Evolutionary conservation across 306 rosid species (phyloP).

Genomic region (Luffa aegyptiaca): DNA sequence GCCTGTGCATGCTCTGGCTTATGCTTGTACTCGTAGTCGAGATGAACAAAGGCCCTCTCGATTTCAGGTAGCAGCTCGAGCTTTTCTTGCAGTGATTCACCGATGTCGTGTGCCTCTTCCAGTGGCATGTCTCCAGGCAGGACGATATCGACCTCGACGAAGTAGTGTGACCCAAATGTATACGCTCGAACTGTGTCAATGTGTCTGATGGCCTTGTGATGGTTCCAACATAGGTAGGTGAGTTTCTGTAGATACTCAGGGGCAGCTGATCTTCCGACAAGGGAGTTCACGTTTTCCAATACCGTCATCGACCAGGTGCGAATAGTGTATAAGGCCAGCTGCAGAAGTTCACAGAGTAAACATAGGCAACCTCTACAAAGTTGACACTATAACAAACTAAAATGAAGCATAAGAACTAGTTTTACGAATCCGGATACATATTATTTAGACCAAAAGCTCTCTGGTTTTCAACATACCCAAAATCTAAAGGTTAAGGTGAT

Average conservation of each 20-base stretch:
- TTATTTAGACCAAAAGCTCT: not conserved
- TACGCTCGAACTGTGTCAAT: constrained; percentile 88
- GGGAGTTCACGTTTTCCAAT: constrained; percentile 84
- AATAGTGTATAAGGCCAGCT: constrained; percentile 89
- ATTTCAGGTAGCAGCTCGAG: constrained; percentile 81
- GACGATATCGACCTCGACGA: constrained; percentile 93
- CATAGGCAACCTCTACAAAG: not conserved
- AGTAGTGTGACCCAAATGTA: constrained; percentile 93
- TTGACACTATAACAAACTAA: not conserved
- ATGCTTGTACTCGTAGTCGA: constrained; percentile 86
- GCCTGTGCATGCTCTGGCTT: constrained; percentile 92
- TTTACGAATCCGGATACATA: not conserved
- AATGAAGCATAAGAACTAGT: not conserved
- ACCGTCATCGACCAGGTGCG: constrained; percentile 96
- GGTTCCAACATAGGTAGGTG: constrained; percentile 97
- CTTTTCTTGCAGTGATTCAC: constrained; percentile 81
- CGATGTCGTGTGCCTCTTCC: constrained; percentile 91
- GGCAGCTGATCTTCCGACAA: constrained; percentile 84
- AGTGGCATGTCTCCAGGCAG: constrained; percentile 77
- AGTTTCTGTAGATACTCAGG: constrained; percentile 90
- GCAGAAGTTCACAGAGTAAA: constrained; percentile 14
- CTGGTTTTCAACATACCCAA: not conserved
- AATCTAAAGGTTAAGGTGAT: not conserved
- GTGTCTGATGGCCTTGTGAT: constrained; percentile 72
- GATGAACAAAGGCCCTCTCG: constrained; percentile 94